These are phyloP conservation scores for Strobilomyces dryophilus DNA, from an alignment of 768 basidiomycete genomes.

Conservation along the genomic window DNA sequence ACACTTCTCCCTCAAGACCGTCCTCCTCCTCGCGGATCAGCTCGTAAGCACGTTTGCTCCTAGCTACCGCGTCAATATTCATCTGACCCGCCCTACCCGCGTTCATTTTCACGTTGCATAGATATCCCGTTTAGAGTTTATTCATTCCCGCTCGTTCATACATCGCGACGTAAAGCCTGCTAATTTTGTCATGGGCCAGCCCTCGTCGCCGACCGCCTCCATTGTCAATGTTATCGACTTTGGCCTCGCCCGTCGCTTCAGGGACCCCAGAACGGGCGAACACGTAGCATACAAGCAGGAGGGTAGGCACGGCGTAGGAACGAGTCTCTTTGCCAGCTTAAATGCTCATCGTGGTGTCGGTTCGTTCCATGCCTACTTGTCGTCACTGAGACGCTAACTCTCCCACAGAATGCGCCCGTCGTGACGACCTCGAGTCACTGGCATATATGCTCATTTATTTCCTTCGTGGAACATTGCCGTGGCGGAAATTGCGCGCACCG, in stretches of 20 bases:
- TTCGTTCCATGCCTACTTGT: conserved; percentile 30
- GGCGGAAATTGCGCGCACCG: conserved; percentile 68
- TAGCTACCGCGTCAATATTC: background rate
- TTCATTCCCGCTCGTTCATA: conserved; percentile 90
- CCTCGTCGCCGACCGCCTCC: conserved; percentile 55
- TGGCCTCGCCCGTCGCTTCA: conserved; percentile 77
- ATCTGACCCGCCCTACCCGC: conserved; percentile 16
- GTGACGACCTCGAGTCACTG: conserved; percentile 76
- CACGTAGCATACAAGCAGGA: conserved; percentile 75
- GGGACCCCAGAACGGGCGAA: conserved; percentile 56
- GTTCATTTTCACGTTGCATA: conserved; percentile 32
- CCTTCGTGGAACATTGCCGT: conserved; percentile 71
- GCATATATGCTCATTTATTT: conserved; percentile 86
- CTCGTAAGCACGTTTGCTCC: conserved; percentile 54
- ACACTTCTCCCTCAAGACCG: conserved; percentile 92
- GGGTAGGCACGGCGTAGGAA: conserved; percentile 74
- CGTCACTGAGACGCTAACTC: background rate
- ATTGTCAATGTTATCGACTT: conserved; percentile 93
- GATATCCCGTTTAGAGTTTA: conserved; percentile 95
- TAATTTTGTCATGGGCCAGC: conserved; percentile 90
- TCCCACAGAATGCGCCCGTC: conserved; percentile 59
- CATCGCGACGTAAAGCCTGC: conserved; percentile 99
- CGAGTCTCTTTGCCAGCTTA: conserved; percentile 69
- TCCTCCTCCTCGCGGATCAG: conserved; percentile 90
- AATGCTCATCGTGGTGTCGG: conserved; percentile 74